A percentile compares a stretch with the other conserved stretches of the same genome.
These are phyloP conservation scores for Eremothecium gossypii DNA, from an alignment of 1,139 yeast species.

Conservation along the genomic window DNA sequence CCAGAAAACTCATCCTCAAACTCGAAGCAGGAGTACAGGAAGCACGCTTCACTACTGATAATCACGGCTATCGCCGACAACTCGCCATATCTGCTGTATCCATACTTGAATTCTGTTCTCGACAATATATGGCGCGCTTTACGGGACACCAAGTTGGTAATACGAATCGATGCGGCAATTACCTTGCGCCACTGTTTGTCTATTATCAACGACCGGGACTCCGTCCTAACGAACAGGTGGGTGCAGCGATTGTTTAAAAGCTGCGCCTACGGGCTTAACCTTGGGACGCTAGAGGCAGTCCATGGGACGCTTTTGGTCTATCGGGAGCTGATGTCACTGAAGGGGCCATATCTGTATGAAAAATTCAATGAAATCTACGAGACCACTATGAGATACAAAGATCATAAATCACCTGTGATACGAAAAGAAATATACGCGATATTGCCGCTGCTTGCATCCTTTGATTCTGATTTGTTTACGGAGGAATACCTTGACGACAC, in stretches of 20 bases:
- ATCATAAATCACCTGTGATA: conserved; percentile 65
- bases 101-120: conserved; percentile 68
- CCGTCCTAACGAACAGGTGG: conserved; percentile 65
- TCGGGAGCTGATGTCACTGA: conserved; percentile 62
- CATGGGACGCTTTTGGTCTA: conserved; percentile 84
- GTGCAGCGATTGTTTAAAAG: conserved; percentile 60
- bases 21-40: conserved; percentile 71
- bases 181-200: conserved; percentile 70
- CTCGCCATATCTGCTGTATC: conserved; percentile 76
- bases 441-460: conserved; percentile 73
- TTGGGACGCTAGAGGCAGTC: conserved; percentile 53
- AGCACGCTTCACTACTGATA: conserved; percentile 86
- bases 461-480: conserved; percentile 68
- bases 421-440: conserved; percentile 77
- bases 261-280: conserved; percentile 40
- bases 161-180: conserved; percentile 76
- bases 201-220: conserved; percentile 72
- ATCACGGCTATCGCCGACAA: conserved; percentile 77
- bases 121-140: conserved; percentile 84
- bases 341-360: conserved; percentile 59
- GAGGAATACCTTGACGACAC: conserved; percentile 76
- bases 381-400: conserved; percentile 63
- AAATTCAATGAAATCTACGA: conserved; percentile 74
- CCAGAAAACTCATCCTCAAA: conserved; percentile 34
- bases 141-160: conserved; percentile 63